Percentiles rank a stretch among this genome's conserved stretches.
These are phyloP conservation scores for Neopestalotiopsis clavispora DNA, from an alignment of 2,329 filamentous ascomycete species.

Conservation along the genomic window DNA sequence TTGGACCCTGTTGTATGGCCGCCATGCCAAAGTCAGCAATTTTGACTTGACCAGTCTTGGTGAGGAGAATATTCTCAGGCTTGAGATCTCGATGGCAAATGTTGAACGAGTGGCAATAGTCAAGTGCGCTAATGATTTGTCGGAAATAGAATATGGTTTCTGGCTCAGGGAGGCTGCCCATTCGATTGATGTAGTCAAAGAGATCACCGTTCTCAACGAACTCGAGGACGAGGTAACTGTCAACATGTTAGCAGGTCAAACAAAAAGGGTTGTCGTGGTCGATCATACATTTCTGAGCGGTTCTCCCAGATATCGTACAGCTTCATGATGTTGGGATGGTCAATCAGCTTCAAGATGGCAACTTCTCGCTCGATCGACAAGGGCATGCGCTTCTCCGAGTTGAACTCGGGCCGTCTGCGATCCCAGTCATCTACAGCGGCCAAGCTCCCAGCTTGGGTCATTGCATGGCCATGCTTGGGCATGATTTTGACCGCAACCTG, in stretches of 20 bases:
- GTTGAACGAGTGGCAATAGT: constrained; percentile 92
- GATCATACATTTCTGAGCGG: constrained; percentile 82
- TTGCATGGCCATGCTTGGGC: constrained; percentile 77
- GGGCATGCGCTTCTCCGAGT: constrained; percentile 75
- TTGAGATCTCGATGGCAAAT: constrained; percentile 97
- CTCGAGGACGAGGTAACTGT: constrained; percentile 91
- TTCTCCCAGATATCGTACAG: constrained; percentile 99
- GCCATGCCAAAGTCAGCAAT: constrained; percentile 99
- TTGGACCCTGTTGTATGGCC: constrained; percentile 80
- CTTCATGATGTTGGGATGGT: constrained; percentile 93
- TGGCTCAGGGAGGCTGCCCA: constrained; percentile 77
- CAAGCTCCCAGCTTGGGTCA: constrained; percentile 85
- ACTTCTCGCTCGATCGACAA: constrained; percentile 93
- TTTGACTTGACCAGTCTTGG: constrained; percentile 78
- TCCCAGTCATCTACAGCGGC: constrained; percentile 80
- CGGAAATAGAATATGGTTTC: constrained; percentile 86
- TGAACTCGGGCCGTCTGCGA: constrained; percentile 57
- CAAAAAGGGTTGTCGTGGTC: constrained; percentile 20
- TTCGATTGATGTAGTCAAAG: constrained; percentile 81
- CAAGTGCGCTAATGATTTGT: constrained; percentile 89
- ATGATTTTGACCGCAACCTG: constrained; percentile 95
- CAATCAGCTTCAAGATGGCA: constrained; percentile 93
- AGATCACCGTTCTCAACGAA: constrained; percentile 82
- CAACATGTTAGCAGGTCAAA: constrained; percentile 21
- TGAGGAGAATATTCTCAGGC: constrained; percentile 93